A percentile compares a stretch with the other conserved stretches of the same genome.
phyloP scores from a whole-genome alignment of 305 asterid genomes.

The Fraxinus ornus region DNA sequence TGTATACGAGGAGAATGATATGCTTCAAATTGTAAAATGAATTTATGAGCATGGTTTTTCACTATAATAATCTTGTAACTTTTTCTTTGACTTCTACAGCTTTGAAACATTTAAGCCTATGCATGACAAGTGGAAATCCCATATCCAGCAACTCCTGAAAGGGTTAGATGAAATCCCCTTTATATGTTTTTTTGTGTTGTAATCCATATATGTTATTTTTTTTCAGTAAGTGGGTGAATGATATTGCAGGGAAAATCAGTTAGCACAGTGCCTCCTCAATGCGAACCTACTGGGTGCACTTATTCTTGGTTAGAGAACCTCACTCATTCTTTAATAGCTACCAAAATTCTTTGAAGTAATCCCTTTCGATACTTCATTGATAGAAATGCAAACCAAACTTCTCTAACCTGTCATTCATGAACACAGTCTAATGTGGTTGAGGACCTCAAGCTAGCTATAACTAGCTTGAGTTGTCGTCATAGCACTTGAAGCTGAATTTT shows the following conservation, averaged over 20 bases:
- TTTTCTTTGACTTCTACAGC: conserved; percentile 39
- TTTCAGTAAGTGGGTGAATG: conserved; percentile 1
- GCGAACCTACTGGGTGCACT: conserved; percentile 81
- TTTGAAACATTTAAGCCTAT: conserved; percentile 66
- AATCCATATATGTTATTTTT: background rate
- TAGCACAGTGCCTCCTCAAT: conserved; percentile 67
- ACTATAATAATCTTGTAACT: background rate
- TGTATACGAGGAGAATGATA: conserved; percentile 1
- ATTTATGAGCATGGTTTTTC: background rate
- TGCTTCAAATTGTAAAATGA: conserved; percentile 1
- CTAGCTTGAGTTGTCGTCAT: background rate
- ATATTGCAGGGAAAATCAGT: conserved; percentile 74
- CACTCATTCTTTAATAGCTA: conserved; percentile 14
- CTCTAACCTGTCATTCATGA: background rate
- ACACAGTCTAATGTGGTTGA: background rate
- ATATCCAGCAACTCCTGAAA: conserved; percentile 53
- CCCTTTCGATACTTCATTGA: conserved; percentile 8
- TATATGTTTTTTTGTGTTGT: conserved; percentile 11
- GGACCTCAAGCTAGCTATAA: conserved; percentile 1
- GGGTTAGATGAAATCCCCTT: conserved; percentile 47
- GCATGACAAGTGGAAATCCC: conserved; percentile 85
- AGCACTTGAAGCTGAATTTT: background rate
- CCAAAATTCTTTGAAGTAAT: background rate
- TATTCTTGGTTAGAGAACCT: conserved; percentile 55
- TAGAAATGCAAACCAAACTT: background rate